A percentile compares a stretch with the other conserved stretches of the same genome.
These are phyloP conservation scores for Tuber microsphaerosporum DNA, from an alignment of 495 filamentous ascomycete species.

Conservation along the genomic window DNA sequence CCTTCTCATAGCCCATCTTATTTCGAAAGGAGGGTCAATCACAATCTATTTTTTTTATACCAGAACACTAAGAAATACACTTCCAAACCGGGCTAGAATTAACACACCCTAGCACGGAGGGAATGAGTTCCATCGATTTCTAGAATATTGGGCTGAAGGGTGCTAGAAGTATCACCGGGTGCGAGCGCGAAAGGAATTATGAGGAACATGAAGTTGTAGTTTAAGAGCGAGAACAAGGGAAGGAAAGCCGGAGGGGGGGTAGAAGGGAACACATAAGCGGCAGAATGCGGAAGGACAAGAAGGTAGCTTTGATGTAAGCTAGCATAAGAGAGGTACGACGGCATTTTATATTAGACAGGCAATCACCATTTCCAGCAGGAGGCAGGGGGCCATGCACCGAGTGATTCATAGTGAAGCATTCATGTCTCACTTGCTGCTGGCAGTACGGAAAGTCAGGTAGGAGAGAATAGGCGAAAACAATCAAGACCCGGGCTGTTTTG, in stretches of 20 bases:
- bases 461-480: not conserved
- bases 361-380: no score
- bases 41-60: not conserved
- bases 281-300: no score
- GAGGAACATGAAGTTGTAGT: no score
- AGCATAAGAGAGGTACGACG: no score
- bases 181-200: no score
- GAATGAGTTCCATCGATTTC: not conserved
- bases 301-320: no score
- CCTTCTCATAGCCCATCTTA: not conserved
- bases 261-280: no score
- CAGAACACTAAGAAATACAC: not conserved
- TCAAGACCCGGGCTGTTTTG: not conserved
- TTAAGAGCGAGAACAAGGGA: no score
- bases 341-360: no score
- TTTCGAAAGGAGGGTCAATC: not conserved
- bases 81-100: not conserved
- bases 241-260: no score
- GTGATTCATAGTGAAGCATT: slow-evolving; percentile 3
- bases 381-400: not conserved
- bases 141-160: not conserved
- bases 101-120: not conserved
- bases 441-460: not conserved
- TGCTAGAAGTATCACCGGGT: no score
- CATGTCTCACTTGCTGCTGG: not conserved